A percentile compares a stretch with the other conserved stretches of the same genome.
phyloP scores from a whole-genome alignment of 345 rosid species.

The Populus simonii region DNA sequence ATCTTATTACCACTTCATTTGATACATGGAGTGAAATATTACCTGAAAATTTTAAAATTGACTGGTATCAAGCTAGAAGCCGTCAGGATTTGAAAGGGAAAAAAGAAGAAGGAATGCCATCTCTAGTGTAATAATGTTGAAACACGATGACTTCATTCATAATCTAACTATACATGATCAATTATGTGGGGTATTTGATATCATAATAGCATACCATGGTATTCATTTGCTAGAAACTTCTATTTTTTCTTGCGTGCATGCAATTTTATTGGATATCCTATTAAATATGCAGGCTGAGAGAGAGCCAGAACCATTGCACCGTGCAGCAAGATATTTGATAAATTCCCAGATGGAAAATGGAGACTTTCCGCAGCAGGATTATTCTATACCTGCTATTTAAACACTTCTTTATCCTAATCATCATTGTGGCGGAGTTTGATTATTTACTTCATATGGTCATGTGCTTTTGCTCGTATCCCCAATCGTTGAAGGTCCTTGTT shows the following conservation, averaged over 20 bases:
- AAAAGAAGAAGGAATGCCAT: neutral
- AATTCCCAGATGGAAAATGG: slow-evolving; percentile 61
- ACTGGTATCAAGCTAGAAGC: neutral
- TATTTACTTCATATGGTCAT: neutral
- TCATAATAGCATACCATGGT: neutral
- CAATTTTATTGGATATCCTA: neutral
- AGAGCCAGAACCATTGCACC: slow-evolving; percentile 55
- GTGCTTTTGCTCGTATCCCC: neutral
- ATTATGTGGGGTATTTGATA: neutral
- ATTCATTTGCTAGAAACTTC: neutral
- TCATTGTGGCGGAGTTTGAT: neutral
- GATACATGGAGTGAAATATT: neutral
- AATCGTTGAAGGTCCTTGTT: neutral
- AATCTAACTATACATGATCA: neutral
- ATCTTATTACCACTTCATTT: neutral
- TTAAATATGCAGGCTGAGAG: slow-evolving; percentile 36
- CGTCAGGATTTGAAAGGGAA: neutral
- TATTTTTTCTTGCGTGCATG: neutral
- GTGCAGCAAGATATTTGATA: slow-evolving; percentile 46
- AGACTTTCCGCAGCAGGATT: slow-evolving; percentile 72
- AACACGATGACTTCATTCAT: neutral
- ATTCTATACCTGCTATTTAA: neutral
- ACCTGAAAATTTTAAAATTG: neutral
- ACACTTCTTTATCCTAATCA: neutral
- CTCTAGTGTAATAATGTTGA: neutral